Conservation (phyloP, 768 basidiomycete genomes). For the Tricholoma flavovirens region DNA sequence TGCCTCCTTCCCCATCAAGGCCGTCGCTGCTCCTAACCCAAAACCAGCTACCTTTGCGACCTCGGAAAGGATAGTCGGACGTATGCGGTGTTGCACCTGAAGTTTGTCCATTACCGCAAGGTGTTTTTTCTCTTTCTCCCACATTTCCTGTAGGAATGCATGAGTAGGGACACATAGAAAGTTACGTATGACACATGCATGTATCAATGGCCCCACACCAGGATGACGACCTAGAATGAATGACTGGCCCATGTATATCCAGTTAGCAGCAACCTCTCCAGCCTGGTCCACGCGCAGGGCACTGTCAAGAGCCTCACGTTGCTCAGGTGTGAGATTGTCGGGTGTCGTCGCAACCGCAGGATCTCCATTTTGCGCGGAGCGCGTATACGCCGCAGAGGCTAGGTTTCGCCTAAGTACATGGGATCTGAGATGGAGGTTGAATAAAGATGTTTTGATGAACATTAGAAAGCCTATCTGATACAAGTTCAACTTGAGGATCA, state of each 20-base stretch:
- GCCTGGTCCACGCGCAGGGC: conserved; percentile 92
- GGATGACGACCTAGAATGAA: conserved; percentile 61
- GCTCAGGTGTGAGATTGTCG: conserved; percentile 37
- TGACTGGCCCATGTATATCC: conserved; percentile 88
- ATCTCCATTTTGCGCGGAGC: conserved; percentile 27
- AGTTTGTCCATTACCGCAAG: conserved; percentile 80
- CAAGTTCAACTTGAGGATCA: neutral
- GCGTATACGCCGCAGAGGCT: conserved; percentile 47
- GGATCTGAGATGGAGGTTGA: neutral
- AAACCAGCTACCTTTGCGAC: conserved; percentile 86
- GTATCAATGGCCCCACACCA: conserved; percentile 58
- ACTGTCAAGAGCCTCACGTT: conserved; percentile 48
- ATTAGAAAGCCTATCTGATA: neutral
- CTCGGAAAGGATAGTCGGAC: conserved; percentile 80
- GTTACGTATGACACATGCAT: conserved; percentile 41
- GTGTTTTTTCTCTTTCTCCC: conserved; percentile 94
- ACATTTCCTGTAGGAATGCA: conserved; percentile 73
- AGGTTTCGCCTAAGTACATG: conserved; percentile 4
- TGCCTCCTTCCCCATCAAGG: conserved; percentile 84
- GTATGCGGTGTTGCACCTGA: conserved; percentile 73
- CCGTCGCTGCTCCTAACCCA: conserved; percentile 79
- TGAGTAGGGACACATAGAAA: neutral
- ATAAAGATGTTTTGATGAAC: neutral
- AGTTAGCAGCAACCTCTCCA: conserved; percentile 93
- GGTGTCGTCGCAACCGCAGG: conserved; percentile 53